Evolutionary conservation across 208 protist genomes (phyloP), one percentile per base, ranked within the genome.

Genomic region (Lotmaria passim): DNA sequence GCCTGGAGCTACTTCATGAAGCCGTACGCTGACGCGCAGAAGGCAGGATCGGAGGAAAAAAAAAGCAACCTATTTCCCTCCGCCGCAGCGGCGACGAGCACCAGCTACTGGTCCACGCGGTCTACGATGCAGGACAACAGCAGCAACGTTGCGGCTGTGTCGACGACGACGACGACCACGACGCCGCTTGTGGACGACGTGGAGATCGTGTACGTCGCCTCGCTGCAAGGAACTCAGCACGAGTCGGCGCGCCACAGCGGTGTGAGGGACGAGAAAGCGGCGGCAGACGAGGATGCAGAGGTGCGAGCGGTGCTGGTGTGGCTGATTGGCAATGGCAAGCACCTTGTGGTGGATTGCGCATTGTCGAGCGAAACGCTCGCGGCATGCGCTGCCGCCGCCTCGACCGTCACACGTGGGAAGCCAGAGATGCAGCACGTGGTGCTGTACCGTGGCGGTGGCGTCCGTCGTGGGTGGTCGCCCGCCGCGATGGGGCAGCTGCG

Each of bases 401-500:
- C 71, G 2, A 43, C 47, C 15, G 39, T 53, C 19, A 50, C 31
- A 5, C 71, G 57, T 19, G 71, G 71, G 12, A 55, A 60, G 23
- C 11, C 62, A n/a, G 62, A 64, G 24, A 65, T 77, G 71, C 56
- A 61, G 1, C 55, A 57, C 36, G 33, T 77, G 1, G 59, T 77
- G 14, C 53, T 69, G 28, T 77, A 77, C 57, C 71, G 71, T 14
- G 71, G 71, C 26, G 71, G 63, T 11, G 71, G 71, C 0, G 41
- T 59, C 31, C 71, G 71, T 0, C 31, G 39, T 44, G 71, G 71
- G 24, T 77, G 71, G 71, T 67, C 71, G 1, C n/a, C 30, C 12
- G 48, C 63, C 17, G 63, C 71, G 30, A 57, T 77, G 63, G 46
- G 47, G 52, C 63, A 69, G 34, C 71, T 77, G 56, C 71, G 71